Evolutionary conservation across 805 yeast genomes (phyloP).

Genomic region (Pichia paraexigua): DNA sequence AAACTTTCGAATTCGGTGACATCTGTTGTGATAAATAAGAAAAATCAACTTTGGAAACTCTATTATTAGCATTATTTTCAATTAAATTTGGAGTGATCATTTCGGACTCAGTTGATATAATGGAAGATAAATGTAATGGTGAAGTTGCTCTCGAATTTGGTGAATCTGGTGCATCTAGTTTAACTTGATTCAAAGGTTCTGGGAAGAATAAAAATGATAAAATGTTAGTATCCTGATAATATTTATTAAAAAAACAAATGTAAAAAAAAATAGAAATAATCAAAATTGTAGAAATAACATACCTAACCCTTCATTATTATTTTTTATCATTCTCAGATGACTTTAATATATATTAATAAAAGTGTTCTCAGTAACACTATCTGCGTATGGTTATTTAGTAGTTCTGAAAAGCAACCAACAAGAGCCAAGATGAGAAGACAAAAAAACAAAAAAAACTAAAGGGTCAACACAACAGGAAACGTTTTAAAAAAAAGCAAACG

Average conservation of each 20-base stretch:
- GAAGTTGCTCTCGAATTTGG: slow-evolving; percentile 22
- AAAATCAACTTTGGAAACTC: slow-evolving; percentile 20
- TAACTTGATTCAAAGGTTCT: background rate
- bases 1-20: slow-evolving; percentile 26
- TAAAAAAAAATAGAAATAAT: too few species aligned
- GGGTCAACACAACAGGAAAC: background rate
- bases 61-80: background rate
- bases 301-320: background rate
- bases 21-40: slow-evolving; percentile 19
- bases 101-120: background rate
- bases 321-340: background rate
- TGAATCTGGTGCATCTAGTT: slow-evolving; percentile 5
- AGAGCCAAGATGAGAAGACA: background rate
- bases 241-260: too few species aligned
- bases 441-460: too few species aligned
- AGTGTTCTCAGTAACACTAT: background rate
- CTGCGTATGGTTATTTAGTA: background rate
- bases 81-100: background rate
- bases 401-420: background rate
- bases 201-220: background rate
- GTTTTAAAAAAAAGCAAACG: background rate
- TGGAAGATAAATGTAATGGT: slow-evolving; percentile 14
- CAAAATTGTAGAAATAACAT: background rate
- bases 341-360: background rate
- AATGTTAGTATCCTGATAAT: background rate